Evolutionary conservation across 2,329 filamentous ascomycete genomes (phyloP), one percentile per base, ranked within the genome.

Genomic region (Fusarium sp.): DNA sequence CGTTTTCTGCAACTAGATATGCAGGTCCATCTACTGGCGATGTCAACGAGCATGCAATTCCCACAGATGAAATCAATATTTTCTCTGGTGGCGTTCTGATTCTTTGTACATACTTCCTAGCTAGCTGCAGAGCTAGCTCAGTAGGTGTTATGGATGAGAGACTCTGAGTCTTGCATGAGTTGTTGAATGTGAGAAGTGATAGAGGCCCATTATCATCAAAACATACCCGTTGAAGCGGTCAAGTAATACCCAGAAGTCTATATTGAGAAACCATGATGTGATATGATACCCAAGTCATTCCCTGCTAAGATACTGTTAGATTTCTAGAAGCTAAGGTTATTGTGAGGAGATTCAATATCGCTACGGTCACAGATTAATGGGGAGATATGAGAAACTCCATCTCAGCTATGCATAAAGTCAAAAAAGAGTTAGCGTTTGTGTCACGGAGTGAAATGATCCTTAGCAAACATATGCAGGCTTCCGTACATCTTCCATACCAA

Each of bases 181-280:
- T 46, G 1, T 8, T 17, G 10, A 31, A 55, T 49, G 14, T 68
- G 65, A 62, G n/a, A 67, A 31, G 33, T 68, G 49, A 68, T 1
- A 27, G 3, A 53, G 41, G n/a, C 20, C 13, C 14, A 2, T 15
- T 3, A 1, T 7, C 17, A 13, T 3, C n/a, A 36, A 22, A 4
- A 13, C 17, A 14, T 36, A 15, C 15, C 7, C 3, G 15, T 17
- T 13, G 7, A 27, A 41, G 35, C 5, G 33, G 14, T 13, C 35
- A 41, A 13, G 2, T 20, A n/a, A 1, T 18, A 10, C 10, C 10
- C 9, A 22, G 25, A n/a, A 17, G 4, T 3, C 3, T 20, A 2
- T 7, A 8, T 4, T 52, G n/a, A 52, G 8, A 10, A 20, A 5
- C 7, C 17, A 15, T 25, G 17, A 4, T 4, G 2, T 35, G 4